Evolutionary conservation across 768 basidiomycete species (phyloP), one percentile per base, ranked within the genome.

Genomic region (Trametes meyenii): DNA sequence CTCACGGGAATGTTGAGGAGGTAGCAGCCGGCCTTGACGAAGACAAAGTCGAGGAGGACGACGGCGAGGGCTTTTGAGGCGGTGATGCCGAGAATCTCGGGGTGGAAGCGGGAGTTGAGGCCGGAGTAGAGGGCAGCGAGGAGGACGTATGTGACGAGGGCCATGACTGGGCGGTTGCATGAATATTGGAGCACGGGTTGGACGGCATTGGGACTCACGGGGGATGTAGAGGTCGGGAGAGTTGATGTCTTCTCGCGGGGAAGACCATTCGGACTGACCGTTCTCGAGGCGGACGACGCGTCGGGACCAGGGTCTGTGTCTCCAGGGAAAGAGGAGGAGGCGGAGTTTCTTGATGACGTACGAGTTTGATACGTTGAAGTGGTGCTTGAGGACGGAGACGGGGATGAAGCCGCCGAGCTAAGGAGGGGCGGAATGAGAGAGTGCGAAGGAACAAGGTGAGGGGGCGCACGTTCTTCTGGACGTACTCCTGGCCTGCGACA

Each of bases 151-250:
- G 97, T 97, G 33, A 96, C 93, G 17, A 98, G 81, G 0, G 95
- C 92, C 97, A 99, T 98, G 12, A 87, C 93, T 96, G 65, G 39
- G 17, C 36, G 21, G 14, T 56, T 51, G 59, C 33, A 36, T 62
- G 12, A 54, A 46, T 23, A n/a, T 24, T 19, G 0, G 33, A 3
- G 19, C n/a, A 35, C 12, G 46, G 2, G 21, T 12, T 0, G 33
- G 4, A 50, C 24, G 58, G 40, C 43, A 57, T 39, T 23, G 14
- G 44, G 57, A 72, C 80, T 44, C 54, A 94, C 94, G 79, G 2
- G 97, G 97, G 63, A 99, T 98, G 73, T 99, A 99, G 19, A 99
- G 77, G 76, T 99, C 97, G 0, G 97, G 97, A 57, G 87, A 89
- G 69, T 98, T 98, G 66, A 98, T 84, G 70, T 99, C 97, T 38